Evolutionary conservation across 1,284 basidiomycete genomes (phyloP), one percentile per base, ranked within the genome.

Genomic region (Malassezia psittaci): DNA sequence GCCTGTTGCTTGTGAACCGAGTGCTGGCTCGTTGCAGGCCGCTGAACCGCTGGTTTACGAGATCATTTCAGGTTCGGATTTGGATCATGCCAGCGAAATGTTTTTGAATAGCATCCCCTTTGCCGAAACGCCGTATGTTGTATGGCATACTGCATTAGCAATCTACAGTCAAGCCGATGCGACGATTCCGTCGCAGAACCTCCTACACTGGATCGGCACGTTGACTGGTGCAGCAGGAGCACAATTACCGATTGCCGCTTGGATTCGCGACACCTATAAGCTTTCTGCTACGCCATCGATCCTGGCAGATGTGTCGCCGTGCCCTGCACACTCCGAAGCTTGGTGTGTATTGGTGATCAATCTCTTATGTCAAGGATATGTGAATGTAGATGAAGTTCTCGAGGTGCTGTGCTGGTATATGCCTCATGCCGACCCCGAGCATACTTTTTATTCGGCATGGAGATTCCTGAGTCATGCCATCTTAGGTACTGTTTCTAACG

Each of bases 201-300:
- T 51, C 10, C 15, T 49, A 10, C 34, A 32, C 40, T 51, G 37
- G 19, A 2, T 56, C 5, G 54, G 48, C 4, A 39, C 54, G 15
- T 41, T 56, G 2, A 49, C 54, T 5, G 54, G 54, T 39, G 43
- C 54, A 16, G 54, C 47, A 16, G 48, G 54, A 33, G 42, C 48
- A 12, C 32, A 39, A 33, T 38, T 56, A 5, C 41, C 43, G 40
- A 18, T 45, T 1, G 41, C 43, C 12, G 24, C 41, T 6, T 56
- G 54, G 48, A 51, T 56, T n/a, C 54, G 49, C 47, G 15, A 16
- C 8, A 15, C 21, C 21, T 48, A 48, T 38, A 38, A 15, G 6
- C 18, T 39, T 21, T 21, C 39, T 10, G 8, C 39, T 16, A 21
- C 2, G 39, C 13, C 39, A 10, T 16, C 39, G 39, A 16, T 21